These are phyloP conservation scores for Coemansia sp. DNA, from an alignment of 192 early-diverging fungal species.

Conservation along the genomic window DNA sequence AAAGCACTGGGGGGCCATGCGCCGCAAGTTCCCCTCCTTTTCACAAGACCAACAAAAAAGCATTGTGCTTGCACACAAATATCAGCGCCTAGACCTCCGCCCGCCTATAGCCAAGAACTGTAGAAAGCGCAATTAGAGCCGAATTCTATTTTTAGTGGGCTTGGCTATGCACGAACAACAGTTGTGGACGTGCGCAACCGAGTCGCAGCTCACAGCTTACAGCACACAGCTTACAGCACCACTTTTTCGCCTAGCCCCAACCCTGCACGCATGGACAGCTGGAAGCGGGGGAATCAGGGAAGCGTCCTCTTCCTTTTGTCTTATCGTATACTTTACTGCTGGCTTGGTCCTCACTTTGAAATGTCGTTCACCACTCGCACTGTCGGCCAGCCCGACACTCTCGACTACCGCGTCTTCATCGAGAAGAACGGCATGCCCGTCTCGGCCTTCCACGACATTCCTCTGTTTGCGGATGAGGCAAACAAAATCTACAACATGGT, in stretches of 20 bases:
- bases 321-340: neutral
- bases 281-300: neutral
- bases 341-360: neutral
- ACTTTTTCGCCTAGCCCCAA: neutral
- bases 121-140: neutral
- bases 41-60: neutral
- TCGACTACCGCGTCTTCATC: slow-evolving; percentile 87
- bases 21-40: neutral
- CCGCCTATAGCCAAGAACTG: neutral
- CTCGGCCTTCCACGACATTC: slow-evolving; percentile 98
- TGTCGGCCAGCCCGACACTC: slow-evolving; percentile 79
- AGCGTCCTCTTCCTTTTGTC: neutral
- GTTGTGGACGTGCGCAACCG: neutral
- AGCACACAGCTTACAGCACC: no score
- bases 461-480: slow-evolving; percentile 87
- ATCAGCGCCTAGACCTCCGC: no score
- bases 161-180: neutral
- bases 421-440: slow-evolving; percentile 83
- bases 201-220: neutral
- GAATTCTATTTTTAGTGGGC: neutral
- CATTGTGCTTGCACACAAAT: neutral
- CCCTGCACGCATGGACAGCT: neutral
- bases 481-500: slow-evolving; percentile 97
- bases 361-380: slow-evolving; percentile 74
- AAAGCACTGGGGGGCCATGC: neutral